Conservation (phyloP, 139 green algal genomes). For the Trebouxia sp. region DNA sequence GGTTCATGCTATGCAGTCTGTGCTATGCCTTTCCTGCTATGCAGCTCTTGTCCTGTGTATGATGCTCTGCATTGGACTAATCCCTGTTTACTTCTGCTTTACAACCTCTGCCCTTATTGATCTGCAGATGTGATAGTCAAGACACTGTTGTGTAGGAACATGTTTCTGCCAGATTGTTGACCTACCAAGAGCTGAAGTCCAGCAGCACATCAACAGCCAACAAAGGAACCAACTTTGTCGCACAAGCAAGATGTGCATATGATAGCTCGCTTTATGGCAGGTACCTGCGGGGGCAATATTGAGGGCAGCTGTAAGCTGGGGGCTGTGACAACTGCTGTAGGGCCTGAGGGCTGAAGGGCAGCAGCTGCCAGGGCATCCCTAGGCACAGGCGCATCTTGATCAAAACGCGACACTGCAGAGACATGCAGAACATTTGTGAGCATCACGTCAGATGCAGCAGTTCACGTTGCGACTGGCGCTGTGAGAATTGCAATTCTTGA, state of each 20-base stretch:
- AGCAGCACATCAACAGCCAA: not conserved
- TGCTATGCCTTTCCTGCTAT: constrained; percentile 7
- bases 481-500: no score
- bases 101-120: not conserved
- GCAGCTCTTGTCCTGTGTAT: constrained; percentile 42
- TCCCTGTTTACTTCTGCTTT: not conserved
- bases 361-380: not conserved
- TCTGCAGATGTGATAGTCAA: not conserved
- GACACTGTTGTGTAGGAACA: not conserved
- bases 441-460: not conserved
- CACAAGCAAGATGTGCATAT: constrained; percentile 24
- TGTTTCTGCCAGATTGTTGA: not conserved
- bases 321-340: constrained; percentile 11
- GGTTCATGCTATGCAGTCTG: not conserved
- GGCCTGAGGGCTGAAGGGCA: no score
- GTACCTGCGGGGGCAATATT: constrained; percentile 31
- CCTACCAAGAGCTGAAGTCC: not conserved
- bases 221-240: not conserved
- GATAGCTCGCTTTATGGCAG: not conserved
- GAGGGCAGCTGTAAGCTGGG: constrained; percentile 37
- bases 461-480: no score
- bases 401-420: not conserved
- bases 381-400: not conserved
- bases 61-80: not conserved
- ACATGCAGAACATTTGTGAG: not conserved